phyloP scores from a whole-genome alignment of 1,284 basidiomycete species.

The Ustilago vetiveriae region DNA sequence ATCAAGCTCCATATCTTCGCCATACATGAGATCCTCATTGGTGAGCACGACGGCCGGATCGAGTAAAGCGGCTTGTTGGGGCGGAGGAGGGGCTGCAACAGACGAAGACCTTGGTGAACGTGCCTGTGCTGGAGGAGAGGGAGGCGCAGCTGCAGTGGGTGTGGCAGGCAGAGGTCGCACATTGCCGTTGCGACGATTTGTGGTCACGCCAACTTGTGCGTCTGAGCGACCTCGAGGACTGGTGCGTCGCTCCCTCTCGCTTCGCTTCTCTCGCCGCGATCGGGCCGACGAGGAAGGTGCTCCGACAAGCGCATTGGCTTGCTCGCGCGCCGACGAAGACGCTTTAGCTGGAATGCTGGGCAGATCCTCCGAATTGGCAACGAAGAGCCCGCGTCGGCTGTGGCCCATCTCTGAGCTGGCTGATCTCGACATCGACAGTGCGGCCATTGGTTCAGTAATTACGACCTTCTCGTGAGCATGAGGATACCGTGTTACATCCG shows the following conservation, averaged over 20 bases:
- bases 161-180: conserved; percentile 3
- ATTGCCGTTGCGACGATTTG: not conserved
- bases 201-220: not conserved
- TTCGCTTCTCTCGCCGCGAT: conserved; percentile 6
- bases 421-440: not conserved
- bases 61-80: not conserved
- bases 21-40: conserved; percentile 36
- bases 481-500: not conserved
- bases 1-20: conserved; percentile 50
- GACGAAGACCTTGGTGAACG: not conserved
- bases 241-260: not conserved
- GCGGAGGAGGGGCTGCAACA: not conserved
- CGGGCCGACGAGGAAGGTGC: conserved; percentile 1
- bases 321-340: conserved; percentile 17
- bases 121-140: not conserved
- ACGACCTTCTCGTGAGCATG: conserved; percentile 16
- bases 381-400: conserved; percentile 19
- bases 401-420: not conserved
- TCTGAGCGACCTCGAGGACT: not conserved
- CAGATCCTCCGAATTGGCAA: conserved; percentile 13
- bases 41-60: conserved; percentile 7
- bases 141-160: not conserved
- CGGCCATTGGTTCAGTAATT: not conserved
- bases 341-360: conserved; percentile 17
- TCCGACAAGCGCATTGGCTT: conserved; percentile 19